A percentile compares a stretch with the other conserved stretches of the same genome.
These are phyloP conservation scores for Amphibolis antarctica DNA, from an alignment of 106 monocot genomes.

Conservation along the genomic window DNA sequence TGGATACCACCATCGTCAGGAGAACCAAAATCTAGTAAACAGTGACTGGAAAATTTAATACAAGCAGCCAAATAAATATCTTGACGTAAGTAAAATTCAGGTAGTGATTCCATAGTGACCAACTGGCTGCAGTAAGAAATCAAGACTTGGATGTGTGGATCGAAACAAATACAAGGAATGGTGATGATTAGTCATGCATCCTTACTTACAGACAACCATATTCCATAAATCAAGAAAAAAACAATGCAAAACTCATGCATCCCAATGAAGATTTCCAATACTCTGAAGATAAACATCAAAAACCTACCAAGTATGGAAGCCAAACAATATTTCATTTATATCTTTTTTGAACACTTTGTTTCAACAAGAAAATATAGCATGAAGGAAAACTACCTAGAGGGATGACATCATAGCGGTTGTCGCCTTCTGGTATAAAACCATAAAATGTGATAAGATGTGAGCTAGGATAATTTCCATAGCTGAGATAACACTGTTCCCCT, in stretches of 20 bases:
- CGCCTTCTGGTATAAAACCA: conserved; percentile 80
- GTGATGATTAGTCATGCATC: too few relatives aligned
- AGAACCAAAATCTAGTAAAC: conserved; percentile 48
- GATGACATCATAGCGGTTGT: conserved; percentile 78
- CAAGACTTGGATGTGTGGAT: neutral
- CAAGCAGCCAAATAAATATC: neutral
- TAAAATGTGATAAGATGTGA: conserved; percentile 91
- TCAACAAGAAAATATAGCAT: too few relatives aligned
- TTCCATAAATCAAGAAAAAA: too few relatives aligned
- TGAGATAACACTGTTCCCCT: conserved; percentile 89
- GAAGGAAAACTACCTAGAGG: conserved; percentile 54
- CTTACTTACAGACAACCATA: too few relatives aligned
- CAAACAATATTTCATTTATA: too few relatives aligned
- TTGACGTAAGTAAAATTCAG: neutral
- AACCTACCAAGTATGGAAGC: too few relatives aligned
- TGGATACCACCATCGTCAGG: conserved; percentile 14
- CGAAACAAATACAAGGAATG: too few relatives aligned
- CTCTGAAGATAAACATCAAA: too few relatives aligned
- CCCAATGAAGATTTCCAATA: too few relatives aligned
- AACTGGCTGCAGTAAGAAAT: neutral
- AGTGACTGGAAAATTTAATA: conserved; percentile 10
- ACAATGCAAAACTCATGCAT: too few relatives aligned
- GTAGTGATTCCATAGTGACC: neutral
- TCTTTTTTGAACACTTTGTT: too few relatives aligned
- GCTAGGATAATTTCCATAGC: conserved; percentile 72